These are phyloP conservation scores for Cubamyces sp. DNA, from an alignment of 768 basidiomycete species.

Conservation along the genomic window DNA sequence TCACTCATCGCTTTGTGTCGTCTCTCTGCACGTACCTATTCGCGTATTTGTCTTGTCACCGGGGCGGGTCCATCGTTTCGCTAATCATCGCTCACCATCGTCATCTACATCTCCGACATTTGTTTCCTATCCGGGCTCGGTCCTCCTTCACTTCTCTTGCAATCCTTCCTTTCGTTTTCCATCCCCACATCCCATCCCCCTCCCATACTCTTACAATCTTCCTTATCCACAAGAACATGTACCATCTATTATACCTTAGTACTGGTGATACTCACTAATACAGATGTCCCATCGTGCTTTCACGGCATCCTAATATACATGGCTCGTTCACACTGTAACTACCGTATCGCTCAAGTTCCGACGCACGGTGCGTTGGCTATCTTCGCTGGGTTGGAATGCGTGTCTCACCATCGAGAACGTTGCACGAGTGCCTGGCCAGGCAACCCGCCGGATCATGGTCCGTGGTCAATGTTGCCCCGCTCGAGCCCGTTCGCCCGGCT, in stretches of 20 bases:
- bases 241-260: conserved; percentile 33
- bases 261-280: conserved; percentile 29
- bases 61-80: conserved; percentile 26
- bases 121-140: conserved; percentile 17
- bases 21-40: conserved; percentile 23
- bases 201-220: conserved; percentile 20
- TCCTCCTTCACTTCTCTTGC: conserved; percentile 20
- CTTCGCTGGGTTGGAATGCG: conserved; percentile 23
- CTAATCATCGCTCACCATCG: conserved; percentile 23
- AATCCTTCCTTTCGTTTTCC: conserved; percentile 10
- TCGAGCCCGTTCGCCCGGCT: background rate
- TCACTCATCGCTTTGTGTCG: conserved; percentile 24
- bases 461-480: conserved; percentile 1
- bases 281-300: conserved; percentile 25
- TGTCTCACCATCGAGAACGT: conserved; percentile 8
- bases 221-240: conserved; percentile 27
- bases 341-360: background rate
- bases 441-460: conserved; percentile 14
- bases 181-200: conserved; percentile 20
- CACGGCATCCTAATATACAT: conserved; percentile 27
- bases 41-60: conserved; percentile 16
- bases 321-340: conserved; percentile 19
- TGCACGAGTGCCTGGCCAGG: conserved; percentile 12
- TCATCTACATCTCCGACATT: conserved; percentile 19
- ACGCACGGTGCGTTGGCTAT: background rate